A percentile compares a stretch with the other conserved stretches of the same genome.
Evolutionary conservation across 768 basidiomycete genomes (phyloP).

Genomic region (Boletus patriciae): DNA sequence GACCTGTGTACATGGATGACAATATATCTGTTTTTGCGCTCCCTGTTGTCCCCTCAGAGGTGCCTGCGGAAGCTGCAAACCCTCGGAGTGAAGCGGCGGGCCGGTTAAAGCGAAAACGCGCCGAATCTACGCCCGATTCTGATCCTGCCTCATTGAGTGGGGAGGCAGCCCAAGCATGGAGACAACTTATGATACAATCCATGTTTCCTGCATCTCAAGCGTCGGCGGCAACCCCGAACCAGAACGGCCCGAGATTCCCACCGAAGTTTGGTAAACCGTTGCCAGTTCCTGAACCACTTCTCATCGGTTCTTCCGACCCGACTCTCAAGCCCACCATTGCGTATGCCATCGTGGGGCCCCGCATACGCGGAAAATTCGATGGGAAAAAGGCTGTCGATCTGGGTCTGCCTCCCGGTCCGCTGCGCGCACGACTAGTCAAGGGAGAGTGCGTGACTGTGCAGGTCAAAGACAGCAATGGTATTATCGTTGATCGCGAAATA

Average conservation of each 20-base stretch:
- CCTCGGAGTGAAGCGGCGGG: not conserved
- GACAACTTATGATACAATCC: slow-evolving; percentile 46
- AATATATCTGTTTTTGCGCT: slow-evolving; percentile 67
- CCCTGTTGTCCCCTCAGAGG: slow-evolving; percentile 40
- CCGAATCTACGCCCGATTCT: slow-evolving; percentile 28
- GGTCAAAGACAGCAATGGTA: slow-evolving; percentile 46
- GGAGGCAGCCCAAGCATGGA: slow-evolving; percentile 55
- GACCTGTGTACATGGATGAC: slow-evolving; percentile 58
- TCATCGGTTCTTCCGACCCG: slow-evolving; percentile 17
- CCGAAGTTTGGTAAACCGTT: slow-evolving; percentile 17
- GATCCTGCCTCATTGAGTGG: slow-evolving; percentile 38
- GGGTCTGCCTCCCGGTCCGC: slow-evolving; percentile 58
- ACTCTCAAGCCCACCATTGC: slow-evolving; percentile 41
- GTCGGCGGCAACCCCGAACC: slow-evolving; percentile 10
- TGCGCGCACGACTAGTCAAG: slow-evolving; percentile 58
- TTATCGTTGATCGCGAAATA: slow-evolving; percentile 48
- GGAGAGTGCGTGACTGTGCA: slow-evolving; percentile 64
- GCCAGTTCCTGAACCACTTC: slow-evolving; percentile 24
- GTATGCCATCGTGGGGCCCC: slow-evolving; percentile 54
- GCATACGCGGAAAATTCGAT: slow-evolving; percentile 70
- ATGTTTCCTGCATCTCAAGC: slow-evolving; percentile 58
- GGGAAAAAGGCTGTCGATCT: slow-evolving; percentile 59
- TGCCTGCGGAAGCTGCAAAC: not conserved
- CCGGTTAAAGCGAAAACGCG: slow-evolving; percentile 45
- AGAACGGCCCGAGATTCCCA: slow-evolving; percentile 11